These are phyloP conservation scores for Kazachstania psychrophila DNA, from an alignment of 805 yeast species.

Conservation along the genomic window DNA sequence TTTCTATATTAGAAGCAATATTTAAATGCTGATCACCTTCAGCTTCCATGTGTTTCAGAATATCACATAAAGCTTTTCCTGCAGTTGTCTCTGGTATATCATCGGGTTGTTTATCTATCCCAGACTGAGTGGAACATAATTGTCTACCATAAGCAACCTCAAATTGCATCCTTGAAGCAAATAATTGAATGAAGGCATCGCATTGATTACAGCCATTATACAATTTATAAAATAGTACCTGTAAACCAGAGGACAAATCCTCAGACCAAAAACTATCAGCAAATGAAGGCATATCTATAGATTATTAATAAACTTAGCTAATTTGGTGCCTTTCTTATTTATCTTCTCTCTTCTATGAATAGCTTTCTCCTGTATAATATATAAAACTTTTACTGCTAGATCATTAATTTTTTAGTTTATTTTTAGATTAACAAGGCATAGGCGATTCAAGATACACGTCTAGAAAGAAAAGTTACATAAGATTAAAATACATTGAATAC, in stretches of 20 bases:
- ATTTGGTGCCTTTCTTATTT: no score
- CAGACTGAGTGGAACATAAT: slow-evolving; percentile 27
- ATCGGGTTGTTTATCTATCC: slow-evolving; percentile 19
- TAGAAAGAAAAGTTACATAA: no score
- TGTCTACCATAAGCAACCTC: slow-evolving; percentile 58
- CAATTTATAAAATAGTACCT: slow-evolving; percentile 42
- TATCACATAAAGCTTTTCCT: slow-evolving; percentile 39
- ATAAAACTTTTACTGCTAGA: no score
- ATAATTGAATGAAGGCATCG: slow-evolving; percentile 55
- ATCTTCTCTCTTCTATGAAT: no score
- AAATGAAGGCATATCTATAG: slow-evolving; percentile 42
- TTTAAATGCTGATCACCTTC: slow-evolving; percentile 54
- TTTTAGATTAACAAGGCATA: no score
- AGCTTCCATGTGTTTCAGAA: slow-evolving; percentile 44
- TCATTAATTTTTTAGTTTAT: no score
- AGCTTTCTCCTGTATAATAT: no score
- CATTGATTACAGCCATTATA: slow-evolving; percentile 62
- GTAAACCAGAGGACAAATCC: slow-evolving; percentile 50
- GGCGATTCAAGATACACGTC: no score
- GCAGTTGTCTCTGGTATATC: slow-evolving; percentile 30
- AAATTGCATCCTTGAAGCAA: slow-evolving; percentile 61
- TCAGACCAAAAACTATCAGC: slow-evolving; percentile 72
- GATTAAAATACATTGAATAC: no score
- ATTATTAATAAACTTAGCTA: no score
- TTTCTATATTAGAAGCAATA: slow-evolving; percentile 52